phyloP scores from a whole-genome alignment of 768 basidiomycete species.

The Phanerochaete sordida region DNA sequence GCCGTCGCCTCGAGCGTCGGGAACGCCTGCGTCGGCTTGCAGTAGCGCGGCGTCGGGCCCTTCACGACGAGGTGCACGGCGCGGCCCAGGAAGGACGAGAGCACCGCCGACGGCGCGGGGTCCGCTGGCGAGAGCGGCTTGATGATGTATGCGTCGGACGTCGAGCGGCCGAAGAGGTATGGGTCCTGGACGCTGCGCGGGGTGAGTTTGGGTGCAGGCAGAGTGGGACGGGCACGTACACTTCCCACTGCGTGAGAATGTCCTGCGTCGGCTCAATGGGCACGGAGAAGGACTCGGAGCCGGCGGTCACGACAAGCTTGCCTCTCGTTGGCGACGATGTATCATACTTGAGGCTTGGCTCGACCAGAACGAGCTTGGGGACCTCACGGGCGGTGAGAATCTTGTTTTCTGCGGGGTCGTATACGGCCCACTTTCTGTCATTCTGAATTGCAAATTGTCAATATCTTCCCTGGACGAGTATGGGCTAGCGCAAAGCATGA shows the following conservation, averaged over 20 bases:
- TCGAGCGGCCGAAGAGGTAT: conserved; percentile 41
- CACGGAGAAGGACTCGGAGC: conserved; percentile 52
- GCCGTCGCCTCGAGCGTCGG: conserved; percentile 55
- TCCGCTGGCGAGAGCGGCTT: conserved; percentile 34
- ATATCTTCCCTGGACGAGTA: background rate
- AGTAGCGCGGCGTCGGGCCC: conserved; percentile 50
- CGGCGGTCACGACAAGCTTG: conserved; percentile 49
- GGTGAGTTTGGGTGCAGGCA: background rate
- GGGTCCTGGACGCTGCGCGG: conserved; percentile 50
- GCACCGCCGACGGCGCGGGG: conserved; percentile 46
- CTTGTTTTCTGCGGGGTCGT: conserved; percentile 48
- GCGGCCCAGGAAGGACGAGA: conserved; percentile 60
- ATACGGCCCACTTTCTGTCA: conserved; percentile 69
- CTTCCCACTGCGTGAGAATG: conserved; percentile 48
- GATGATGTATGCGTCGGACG: conserved; percentile 68
- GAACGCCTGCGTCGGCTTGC: conserved; percentile 48
- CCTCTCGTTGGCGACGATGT: conserved; percentile 43
- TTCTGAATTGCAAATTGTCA: conserved; percentile 37
- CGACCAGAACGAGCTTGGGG: conserved; percentile 65
- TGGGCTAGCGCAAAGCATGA: background rate
- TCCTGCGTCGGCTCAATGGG: conserved; percentile 55
- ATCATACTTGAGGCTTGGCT: conserved; percentile 50
- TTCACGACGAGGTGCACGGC: conserved; percentile 66
- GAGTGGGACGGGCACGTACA: conserved; percentile 36
- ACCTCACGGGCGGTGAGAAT: conserved; percentile 69